phyloP scores from a whole-genome alignment of 495 filamentous ascomycete genomes.

The Cudoniella acicularis region DNA sequence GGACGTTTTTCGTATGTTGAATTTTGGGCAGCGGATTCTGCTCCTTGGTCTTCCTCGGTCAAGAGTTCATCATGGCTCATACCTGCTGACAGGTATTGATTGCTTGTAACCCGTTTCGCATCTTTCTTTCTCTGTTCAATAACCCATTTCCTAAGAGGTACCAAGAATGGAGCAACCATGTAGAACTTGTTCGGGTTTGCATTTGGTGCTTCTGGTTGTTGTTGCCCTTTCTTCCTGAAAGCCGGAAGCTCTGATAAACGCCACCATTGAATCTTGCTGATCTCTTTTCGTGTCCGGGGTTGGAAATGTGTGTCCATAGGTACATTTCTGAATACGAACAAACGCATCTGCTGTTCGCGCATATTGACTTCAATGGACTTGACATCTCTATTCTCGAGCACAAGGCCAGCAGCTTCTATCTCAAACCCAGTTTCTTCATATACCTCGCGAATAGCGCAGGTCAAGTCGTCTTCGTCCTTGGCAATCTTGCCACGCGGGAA shows the following conservation, averaged over 20 bases:
- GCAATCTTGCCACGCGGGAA: conserved; percentile 97
- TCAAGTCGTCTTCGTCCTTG: conserved; percentile 87
- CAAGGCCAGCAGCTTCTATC: conserved; percentile 64
- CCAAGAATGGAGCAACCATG: conserved; percentile 93
- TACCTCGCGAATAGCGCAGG: conserved; percentile 89
- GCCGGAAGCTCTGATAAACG: conserved; percentile 82
- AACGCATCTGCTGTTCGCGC: conserved; percentile 84
- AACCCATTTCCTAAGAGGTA: conserved; percentile 87
- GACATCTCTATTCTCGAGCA: conserved; percentile 61
- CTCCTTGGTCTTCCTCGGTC: conserved; percentile 28
- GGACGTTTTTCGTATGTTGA: conserved; percentile 40
- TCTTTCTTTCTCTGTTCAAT: conserved; percentile 71
- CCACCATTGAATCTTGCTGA: conserved; percentile 94
- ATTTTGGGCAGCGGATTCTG: conserved; percentile 17
- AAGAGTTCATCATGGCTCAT: conserved; percentile 19
- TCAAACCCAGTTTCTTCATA: conserved; percentile 96
- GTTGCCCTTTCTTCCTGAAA: conserved; percentile 61
- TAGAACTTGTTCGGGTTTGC: conserved; percentile 76
- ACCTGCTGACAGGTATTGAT: conserved; percentile 22
- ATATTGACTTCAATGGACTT: conserved; percentile 84
- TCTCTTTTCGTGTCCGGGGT: conserved; percentile 91
- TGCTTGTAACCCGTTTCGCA: conserved; percentile 31
- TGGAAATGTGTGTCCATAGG: conserved; percentile 82
- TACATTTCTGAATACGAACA: conserved; percentile 87
- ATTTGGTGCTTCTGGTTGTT: conserved; percentile 47